Percentiles rank a stretch among this genome's conserved stretches.
phyloP scores from a whole-genome alignment of 345 rosid genomes.

The Sisymbrium altissimum region DNA sequence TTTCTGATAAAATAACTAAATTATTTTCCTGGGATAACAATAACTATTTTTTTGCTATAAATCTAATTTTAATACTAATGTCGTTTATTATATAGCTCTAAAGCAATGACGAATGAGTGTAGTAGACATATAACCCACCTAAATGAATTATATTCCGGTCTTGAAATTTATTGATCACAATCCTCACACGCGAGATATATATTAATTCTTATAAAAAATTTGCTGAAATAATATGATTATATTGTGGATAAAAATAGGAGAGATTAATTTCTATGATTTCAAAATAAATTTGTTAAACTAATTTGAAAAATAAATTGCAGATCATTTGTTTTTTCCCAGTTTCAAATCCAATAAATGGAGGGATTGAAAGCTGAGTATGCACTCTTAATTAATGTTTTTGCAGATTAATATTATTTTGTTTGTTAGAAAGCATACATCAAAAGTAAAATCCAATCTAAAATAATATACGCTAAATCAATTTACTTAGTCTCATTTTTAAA shows the following conservation, averaged over 20 bases:
- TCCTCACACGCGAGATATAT: background rate
- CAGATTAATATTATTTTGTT: too few species aligned
- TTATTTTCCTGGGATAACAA: background rate
- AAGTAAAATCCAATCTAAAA: too few species aligned
- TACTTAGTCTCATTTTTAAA: too few species aligned
- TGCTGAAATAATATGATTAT: background rate
- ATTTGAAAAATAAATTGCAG: background rate
- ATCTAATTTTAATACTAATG: background rate
- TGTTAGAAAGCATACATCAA: too few species aligned
- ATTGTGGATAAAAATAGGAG: background rate
- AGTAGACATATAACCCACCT: slow-evolving; percentile 2
- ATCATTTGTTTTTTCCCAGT: background rate
- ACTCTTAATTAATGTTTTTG: too few species aligned
- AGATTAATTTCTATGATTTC: background rate
- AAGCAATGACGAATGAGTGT: background rate
- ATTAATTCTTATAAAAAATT: background rate
- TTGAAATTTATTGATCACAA: background rate
- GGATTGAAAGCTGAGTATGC: too few species aligned
- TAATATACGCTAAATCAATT: too few species aligned
- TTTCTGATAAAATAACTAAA: background rate
- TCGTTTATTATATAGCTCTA: background rate
- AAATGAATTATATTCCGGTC: background rate
- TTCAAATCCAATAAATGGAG: too few species aligned
- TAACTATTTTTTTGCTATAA: background rate
- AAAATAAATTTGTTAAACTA: too few species aligned